Percentiles rank a stretch among this genome's conserved stretches.
Conservation (phyloP, 1,139 yeast species). For the Geotrichum carabidarum region DNA sequence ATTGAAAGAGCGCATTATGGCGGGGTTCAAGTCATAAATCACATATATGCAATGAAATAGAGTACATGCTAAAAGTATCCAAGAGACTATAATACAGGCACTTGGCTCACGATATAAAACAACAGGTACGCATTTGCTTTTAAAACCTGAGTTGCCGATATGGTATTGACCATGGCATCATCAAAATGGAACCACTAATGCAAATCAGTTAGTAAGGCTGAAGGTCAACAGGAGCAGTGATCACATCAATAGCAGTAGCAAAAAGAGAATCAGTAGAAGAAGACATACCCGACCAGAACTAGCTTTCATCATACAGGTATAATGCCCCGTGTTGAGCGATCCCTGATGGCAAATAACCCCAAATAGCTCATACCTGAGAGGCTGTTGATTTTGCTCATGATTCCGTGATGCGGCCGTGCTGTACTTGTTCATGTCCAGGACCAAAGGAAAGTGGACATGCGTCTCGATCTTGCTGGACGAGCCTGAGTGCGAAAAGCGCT, state of each 20-base stretch:
- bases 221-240: too few species aligned
- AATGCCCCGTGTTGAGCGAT: constrained; percentile 91
- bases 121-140: constrained; percentile 70
- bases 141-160: constrained; percentile 60
- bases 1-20: too few species aligned
- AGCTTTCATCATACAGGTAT: constrained; percentile 70
- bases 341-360: constrained; percentile 89
- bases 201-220: background rate
- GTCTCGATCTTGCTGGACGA: constrained; percentile 70
- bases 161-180: constrained; percentile 74
- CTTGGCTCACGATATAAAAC: constrained; percentile 59
- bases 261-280: background rate
- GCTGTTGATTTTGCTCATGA: constrained; percentile 7
- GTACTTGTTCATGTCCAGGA: constrained; percentile 64
- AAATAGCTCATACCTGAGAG: constrained; percentile 65
- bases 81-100: constrained; percentile 11
- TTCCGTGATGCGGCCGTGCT: constrained; percentile 34
- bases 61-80: background rate
- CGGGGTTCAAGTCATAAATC: too few species aligned
- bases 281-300: constrained; percentile 45
- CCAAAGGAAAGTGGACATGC: constrained; percentile 65
- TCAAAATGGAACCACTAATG: constrained; percentile 80
- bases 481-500: constrained; percentile 72
- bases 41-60: background rate
- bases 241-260: too few species aligned